These are phyloP conservation scores for Phytophthora citrophthora DNA, from an alignment of 352 stramenopile genomes.

Conservation along the genomic window DNA sequence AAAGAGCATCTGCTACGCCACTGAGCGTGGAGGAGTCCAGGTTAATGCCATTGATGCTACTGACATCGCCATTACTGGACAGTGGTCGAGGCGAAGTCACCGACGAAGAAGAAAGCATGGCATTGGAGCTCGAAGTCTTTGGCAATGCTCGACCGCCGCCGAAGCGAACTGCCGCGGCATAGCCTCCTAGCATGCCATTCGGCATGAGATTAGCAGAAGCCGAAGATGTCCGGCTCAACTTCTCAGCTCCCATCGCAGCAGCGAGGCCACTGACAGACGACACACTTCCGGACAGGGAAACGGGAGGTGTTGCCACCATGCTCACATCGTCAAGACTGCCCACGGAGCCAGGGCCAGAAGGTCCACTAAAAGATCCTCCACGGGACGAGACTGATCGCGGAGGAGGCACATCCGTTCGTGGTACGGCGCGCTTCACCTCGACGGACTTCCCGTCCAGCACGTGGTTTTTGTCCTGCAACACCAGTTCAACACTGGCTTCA, in stretches of 20 bases:
- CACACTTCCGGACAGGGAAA: slow-evolving; percentile 68
- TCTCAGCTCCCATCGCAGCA: slow-evolving; percentile 39
- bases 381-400: slow-evolving; percentile 76
- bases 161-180: slow-evolving; percentile 84
- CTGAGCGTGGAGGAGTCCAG: slow-evolving; percentile 43
- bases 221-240: slow-evolving; percentile 32
- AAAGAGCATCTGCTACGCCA: slow-evolving; percentile 72
- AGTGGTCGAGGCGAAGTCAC: slow-evolving; percentile 36
- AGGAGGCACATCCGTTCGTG: slow-evolving; percentile 81
- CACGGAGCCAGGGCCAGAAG: slow-evolving; percentile 71
- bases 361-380: slow-evolving; percentile 81
- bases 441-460: slow-evolving; percentile 93
- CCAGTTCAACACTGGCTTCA: slow-evolving; percentile 85
- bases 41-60: slow-evolving; percentile 41
- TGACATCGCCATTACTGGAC: slow-evolving; percentile 37
- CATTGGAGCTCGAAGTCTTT: slow-evolving; percentile 48
- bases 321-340: slow-evolving; percentile 75
- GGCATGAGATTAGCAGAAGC: slow-evolving; percentile 43
- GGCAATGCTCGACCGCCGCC: slow-evolving; percentile 48
- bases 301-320: slow-evolving; percentile 56
- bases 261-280: slow-evolving; percentile 37
- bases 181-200: slow-evolving; percentile 70
- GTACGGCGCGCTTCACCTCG: slow-evolving; percentile 88
- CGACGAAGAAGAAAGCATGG: slow-evolving; percentile 38
- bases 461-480: slow-evolving; percentile 89